Base-by-base conservation (phyloP, 1,284 basidiomycete species). In the Filobasidium uniguttulatum region DNA sequence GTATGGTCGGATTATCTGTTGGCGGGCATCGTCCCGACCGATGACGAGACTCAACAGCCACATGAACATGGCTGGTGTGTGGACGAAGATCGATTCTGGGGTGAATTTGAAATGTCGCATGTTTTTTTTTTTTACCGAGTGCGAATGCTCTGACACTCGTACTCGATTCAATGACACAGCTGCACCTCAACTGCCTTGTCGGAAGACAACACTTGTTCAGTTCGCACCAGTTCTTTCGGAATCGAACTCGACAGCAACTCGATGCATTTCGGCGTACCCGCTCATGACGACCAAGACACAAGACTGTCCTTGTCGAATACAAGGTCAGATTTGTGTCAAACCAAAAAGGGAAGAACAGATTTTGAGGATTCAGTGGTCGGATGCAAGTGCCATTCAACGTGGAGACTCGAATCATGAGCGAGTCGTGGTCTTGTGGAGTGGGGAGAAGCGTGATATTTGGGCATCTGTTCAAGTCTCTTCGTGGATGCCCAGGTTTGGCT, bases 31-130 rank as follows among this genome's bases (percentile, higher is more conserved):
- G n/a, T n/a, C n/a, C n/a, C n/a, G n/a, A n/a, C n/a, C 25, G 8
- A 17, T 26, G 47, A 25, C 14, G 38, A 49, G 29, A 30, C 10
- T 3, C 25, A 40, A 44, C n/a, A n/a, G n/a, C n/a, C n/a, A n/a
- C n/a, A n/a, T n/a, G n/a, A n/a, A n/a, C n/a, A n/a, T n/a, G 48
- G 48, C 20, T 49, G 48, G 48, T 49, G 48, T 43, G 34, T 49
- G 12, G 40, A 41, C 20, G 23, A 34, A 30, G 34, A 41, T 17
- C 28, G 48, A 12, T 49, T 33, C 17, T 15, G 22, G n/a, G 48
- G 46, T 48, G 36, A 40, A 36, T 48, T 17, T 5, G 3, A 22
- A 20, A 36, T 10, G 30, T 10, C 30, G 15, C 5, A 25, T 43
- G 19, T 5, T 25, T 43, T 7, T 43, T 19, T 6, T 5, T n/a